Conservation (phyloP, 768 basidiomycete genomes). For the Panaeolus cyanescens region DNA sequence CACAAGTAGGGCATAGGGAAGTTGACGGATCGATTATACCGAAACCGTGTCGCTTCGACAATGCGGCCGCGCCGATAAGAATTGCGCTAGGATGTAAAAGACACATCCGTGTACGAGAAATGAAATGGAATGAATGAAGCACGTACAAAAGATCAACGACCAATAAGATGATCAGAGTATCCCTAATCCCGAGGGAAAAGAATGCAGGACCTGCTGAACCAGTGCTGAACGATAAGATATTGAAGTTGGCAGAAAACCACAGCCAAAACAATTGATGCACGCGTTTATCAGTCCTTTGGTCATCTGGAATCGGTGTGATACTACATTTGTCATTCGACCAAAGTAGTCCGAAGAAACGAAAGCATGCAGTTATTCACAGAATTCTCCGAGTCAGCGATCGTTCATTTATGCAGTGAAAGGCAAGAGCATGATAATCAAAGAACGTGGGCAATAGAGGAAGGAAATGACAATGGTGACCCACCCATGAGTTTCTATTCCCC, state of each 20-base stretch:
- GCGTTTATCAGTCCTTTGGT: constrained; percentile 56
- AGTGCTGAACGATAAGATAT: constrained; percentile 62
- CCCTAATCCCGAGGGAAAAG: constrained; percentile 54
- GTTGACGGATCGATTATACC: neutral
- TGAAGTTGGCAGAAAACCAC: constrained; percentile 74
- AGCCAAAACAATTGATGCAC: constrained; percentile 69
- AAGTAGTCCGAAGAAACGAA: neutral
- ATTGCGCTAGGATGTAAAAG: neutral
- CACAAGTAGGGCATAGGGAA: neutral
- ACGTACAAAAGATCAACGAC: constrained; percentile 43
- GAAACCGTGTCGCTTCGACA: neutral
- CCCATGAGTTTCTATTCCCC: constrained; percentile 38
- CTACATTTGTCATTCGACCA: constrained; percentile 25
- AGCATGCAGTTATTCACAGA: neutral
- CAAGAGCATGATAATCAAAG: neutral
- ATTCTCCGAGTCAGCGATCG: neutral
- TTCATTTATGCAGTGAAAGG: neutral
- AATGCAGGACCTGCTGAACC: constrained; percentile 62
- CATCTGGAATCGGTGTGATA: constrained; percentile 51
- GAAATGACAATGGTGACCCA: constrained; percentile 11
- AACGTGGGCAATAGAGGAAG: constrained; percentile 1
- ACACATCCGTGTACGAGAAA: neutral
- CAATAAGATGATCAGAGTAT: constrained; percentile 51
- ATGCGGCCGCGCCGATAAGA: constrained; percentile 1
- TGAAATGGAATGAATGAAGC: neutral